Conservation (phyloP, 306 rosid species). For the Begonia fuchsioides region DNA sequence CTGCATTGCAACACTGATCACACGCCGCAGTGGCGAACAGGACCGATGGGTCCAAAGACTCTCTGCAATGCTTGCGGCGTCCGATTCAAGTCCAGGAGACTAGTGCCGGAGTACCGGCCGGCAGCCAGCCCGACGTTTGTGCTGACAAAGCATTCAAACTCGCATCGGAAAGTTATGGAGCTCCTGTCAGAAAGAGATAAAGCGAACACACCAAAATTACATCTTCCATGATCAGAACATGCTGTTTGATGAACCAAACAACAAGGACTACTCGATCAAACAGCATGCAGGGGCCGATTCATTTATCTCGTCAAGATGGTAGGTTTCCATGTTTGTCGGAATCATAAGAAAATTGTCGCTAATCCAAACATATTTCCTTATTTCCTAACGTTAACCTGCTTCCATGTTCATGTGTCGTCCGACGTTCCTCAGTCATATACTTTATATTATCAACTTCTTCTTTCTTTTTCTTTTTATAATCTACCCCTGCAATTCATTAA, state of each 20-base stretch:
- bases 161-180: constrained; percentile 87
- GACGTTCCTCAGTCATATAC: too few relatives aligned
- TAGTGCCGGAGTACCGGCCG: constrained; percentile 86
- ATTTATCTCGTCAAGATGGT: constrained; percentile 23
- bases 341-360: too few relatives aligned
- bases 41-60: constrained; percentile 79
- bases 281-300: constrained; percentile 53
- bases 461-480: too few relatives aligned
- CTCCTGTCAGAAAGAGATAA: constrained; percentile 75
- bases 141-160: constrained; percentile 84
- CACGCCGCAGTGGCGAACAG: constrained; percentile 93
- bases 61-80: constrained; percentile 84
- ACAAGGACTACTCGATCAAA: constrained; percentile 69
- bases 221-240: constrained; percentile 26
- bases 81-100: constrained; percentile 65
- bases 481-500: too few relatives aligned
- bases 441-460: too few relatives aligned
- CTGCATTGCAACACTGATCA: constrained; percentile 84
- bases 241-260: constrained; percentile 50
- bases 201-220: constrained; percentile 17
- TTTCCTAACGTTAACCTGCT: too few relatives aligned
- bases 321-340: too few relatives aligned
- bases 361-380: too few relatives aligned
- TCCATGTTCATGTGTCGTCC: too few relatives aligned
- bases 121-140: constrained; percentile 89